Percentiles rank a stretch among this genome's conserved stretches.
These are phyloP conservation scores for Plasmodium knowlesi DNA, from an alignment of 169 alveolate species.

Conservation along the genomic window DNA sequence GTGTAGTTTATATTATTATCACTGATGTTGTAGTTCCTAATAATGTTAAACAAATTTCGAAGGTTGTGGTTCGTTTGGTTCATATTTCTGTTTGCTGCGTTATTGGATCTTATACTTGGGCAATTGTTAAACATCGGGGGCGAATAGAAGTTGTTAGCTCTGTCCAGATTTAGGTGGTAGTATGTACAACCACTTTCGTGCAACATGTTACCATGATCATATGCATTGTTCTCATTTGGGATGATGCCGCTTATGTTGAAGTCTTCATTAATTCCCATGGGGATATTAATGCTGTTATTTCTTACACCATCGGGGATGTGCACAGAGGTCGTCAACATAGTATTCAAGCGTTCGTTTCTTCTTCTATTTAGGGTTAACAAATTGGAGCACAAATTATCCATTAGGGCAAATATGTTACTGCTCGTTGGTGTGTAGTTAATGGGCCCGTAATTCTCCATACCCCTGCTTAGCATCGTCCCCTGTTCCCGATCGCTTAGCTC, in stretches of 20 bases:
- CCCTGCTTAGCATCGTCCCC: not conserved
- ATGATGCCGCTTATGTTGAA: conserved; percentile 6
- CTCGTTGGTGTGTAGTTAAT: not conserved
- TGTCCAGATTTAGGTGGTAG: conserved; percentile 36
- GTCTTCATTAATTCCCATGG: not conserved
- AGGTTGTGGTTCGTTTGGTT: conserved; percentile 25
- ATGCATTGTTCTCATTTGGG: conserved; percentile 3
- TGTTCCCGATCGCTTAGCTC: not conserved
- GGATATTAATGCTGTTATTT: conserved; percentile 2
- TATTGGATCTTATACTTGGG: conserved; percentile 20
- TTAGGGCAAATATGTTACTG: conserved; percentile 36
- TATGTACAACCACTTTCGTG: conserved; percentile 3
- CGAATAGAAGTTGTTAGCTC: conserved; percentile 11
- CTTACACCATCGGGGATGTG: conserved; percentile 36
- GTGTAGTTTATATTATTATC: conserved; percentile 20
- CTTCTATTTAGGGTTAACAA: conserved; percentile 19
- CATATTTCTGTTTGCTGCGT: not conserved
- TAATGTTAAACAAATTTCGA: conserved; percentile 56
- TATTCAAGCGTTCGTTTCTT: conserved; percentile 6
- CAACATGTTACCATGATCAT: not conserved
- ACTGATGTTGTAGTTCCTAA: conserved; percentile 59
- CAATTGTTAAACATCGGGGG: conserved; percentile 4
- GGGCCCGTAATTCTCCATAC: not conserved
- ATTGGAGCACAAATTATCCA: conserved; percentile 51
- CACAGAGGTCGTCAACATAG: not conserved